These are phyloP conservation scores for Suhomyces tanzawaensis DNA, from an alignment of 805 yeast genomes.

Conservation along the genomic window DNA sequence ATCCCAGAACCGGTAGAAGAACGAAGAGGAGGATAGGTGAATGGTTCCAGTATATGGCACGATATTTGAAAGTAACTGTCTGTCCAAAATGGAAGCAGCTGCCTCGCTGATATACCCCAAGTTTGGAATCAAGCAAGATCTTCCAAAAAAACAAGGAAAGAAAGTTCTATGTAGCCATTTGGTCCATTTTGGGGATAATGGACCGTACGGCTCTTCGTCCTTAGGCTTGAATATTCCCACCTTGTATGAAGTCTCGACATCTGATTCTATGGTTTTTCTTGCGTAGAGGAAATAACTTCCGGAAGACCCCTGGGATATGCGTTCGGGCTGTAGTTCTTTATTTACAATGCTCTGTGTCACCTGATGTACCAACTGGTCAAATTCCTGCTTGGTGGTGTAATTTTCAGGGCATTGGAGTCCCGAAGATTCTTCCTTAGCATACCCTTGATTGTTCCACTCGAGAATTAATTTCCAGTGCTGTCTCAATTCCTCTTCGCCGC, in stretches of 20 bases:
- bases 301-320: constrained; percentile 65
- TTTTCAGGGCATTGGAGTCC: constrained; percentile 20
- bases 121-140: constrained; percentile 71
- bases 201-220: constrained; percentile 81
- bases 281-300: constrained; percentile 59
- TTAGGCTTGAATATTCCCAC: constrained; percentile 73
- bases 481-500: constrained; percentile 15
- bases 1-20: constrained; percentile 55
- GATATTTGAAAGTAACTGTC: constrained; percentile 54
- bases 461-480: constrained; percentile 14
- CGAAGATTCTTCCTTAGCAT: constrained; percentile 4
- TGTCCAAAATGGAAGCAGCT: constrained; percentile 66
- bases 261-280: constrained; percentile 4
- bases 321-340: constrained; percentile 43
- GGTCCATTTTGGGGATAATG: constrained; percentile 74
- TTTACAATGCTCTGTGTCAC: constrained; percentile 46
- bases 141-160: constrained; percentile 75
- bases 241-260: constrained; percentile 16
- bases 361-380: constrained; percentile 40
- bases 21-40: constrained; percentile 44
- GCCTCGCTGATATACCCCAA: constrained; percentile 70
- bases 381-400: constrained; percentile 23
- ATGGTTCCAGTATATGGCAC: constrained; percentile 68
- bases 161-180: constrained; percentile 75
- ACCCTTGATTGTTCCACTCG: constrained; percentile 13